Conservation (phyloP, 768 basidiomycete genomes). For the Myochromella boudieri region DNA sequence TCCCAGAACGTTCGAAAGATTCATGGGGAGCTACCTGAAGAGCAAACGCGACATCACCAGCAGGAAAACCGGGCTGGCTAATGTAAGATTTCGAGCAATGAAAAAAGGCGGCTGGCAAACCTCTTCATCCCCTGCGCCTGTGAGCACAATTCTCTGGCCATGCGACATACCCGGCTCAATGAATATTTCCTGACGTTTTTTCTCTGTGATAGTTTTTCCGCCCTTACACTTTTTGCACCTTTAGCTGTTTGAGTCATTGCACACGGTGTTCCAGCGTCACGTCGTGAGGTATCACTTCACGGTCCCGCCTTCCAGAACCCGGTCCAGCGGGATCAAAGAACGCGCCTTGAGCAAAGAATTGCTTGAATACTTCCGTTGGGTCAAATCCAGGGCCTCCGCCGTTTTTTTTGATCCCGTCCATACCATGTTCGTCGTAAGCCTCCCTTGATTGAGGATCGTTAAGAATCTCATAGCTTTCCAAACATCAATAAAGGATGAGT, state of each 20-base stretch:
- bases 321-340: conserved; percentile 69
- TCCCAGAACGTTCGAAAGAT: conserved; percentile 81
- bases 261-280: conserved; percentile 92
- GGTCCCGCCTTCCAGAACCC: conserved; percentile 43
- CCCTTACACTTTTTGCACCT: conserved; percentile 98
- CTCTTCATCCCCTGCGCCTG: conserved; percentile 91
- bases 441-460: conserved; percentile 67
- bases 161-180: conserved; percentile 87
- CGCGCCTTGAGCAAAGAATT: conserved; percentile 60
- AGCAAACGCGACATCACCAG: conserved; percentile 90
- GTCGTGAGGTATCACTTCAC: conserved; percentile 75
- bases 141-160: conserved; percentile 80
- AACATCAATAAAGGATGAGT: conserved; percentile 7
- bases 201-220: conserved; percentile 78
- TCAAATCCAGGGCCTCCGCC: conserved; percentile 53
- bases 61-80: conserved; percentile 73
- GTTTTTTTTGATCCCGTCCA: conserved; percentile 60
- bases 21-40: conserved; percentile 68
- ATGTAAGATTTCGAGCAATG: conserved; percentile 1
- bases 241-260: conserved; percentile 86
- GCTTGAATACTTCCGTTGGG: conserved; percentile 69
- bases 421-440: conserved; percentile 72
- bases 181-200: conserved; percentile 84
- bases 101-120: conserved; percentile 35
- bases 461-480: conserved; percentile 76